Evolutionary conservation across 257 asterid species (phyloP), one percentile per base, ranked within the genome.

Genomic region (Jasminum sambac): DNA sequence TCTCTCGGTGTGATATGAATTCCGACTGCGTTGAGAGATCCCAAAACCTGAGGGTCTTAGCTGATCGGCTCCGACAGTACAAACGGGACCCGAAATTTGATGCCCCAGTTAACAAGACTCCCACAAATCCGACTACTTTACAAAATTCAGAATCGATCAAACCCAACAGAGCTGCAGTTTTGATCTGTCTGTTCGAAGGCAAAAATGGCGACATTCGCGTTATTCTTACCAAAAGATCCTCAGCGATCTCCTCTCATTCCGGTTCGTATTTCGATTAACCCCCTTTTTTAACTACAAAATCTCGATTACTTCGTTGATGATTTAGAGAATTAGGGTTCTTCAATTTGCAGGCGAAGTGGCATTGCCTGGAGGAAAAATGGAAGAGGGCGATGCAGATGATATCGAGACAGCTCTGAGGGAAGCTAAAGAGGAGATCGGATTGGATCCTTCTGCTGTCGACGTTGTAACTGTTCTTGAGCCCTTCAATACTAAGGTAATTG

Each of bases 341-440:
- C 75, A 55, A 63, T 76, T 79, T 68, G 62, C 65, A 91, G 96
- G 98, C n/a, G 98, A 89, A 80, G 96, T 91, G 74, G 78, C 93
- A 43, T 83, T 91, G 83, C 97, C 97, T 0, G 97, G 97, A 50
- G 97, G 97, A 58, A 89, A 80, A 77, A 82, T 85, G 69, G 97
- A 91, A 46, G 95, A 83, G 36, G 81, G 82, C 3, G 97, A 91
- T 79, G 76, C 72, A 61, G 77, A 70, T 72, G 81, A 87, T 44
- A 70, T 70, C 9, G 90, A 78, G 38, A 91, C 96, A 52, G 98
- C 98, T 8, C 40, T 91, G 77, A 89, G 96, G 70, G 98, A 91
- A 79, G 96, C 98, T 19, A 88, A 87, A 37, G 98, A 91, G 85
- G 98, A 91, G 78, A 89, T 91, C 42, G 95, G 96, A 42, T 80